phyloP scores from a whole-genome alignment of 1,284 basidiomycete species.

The Neolentinus lepideus region DNA sequence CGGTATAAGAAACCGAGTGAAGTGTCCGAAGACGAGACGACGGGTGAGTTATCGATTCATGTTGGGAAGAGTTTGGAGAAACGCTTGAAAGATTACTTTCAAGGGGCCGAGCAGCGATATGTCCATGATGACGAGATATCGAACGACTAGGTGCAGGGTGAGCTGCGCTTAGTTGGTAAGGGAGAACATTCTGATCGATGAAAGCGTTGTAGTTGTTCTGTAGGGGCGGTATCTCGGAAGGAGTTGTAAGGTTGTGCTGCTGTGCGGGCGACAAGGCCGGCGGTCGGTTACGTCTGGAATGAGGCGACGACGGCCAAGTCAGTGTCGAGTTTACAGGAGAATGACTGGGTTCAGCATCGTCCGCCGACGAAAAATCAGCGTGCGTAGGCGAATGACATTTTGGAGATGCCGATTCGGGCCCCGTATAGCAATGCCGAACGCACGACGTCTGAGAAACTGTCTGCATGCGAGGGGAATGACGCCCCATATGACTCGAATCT shows the following conservation, averaged over 20 bases:
- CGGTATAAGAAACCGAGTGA: conserved; percentile 36
- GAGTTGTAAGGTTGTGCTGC: conserved; percentile 20
- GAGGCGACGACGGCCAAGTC: conserved; percentile 28
- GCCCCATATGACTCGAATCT: conserved; percentile 6
- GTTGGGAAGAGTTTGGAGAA: conserved; percentile 22
- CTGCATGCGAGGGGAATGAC: conserved; percentile 12
- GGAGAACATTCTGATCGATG: conserved; percentile 28
- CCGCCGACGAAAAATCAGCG: conserved; percentile 14
- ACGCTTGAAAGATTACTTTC: conserved; percentile 36
- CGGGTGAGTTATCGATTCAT: conserved; percentile 38
- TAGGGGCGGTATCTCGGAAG: conserved; percentile 32
- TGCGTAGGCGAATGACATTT: conserved; percentile 7
- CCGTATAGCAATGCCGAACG: conserved; percentile 13
- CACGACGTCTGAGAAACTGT: conserved; percentile 22
- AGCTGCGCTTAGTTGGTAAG: conserved; percentile 24
- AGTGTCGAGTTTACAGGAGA: conserved; percentile 26
- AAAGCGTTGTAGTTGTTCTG: conserved; percentile 19
- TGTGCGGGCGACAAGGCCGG: conserved; percentile 31
- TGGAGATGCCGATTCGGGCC: conserved; percentile 12
- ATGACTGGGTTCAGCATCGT: conserved; percentile 14
- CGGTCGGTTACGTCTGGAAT: conserved; percentile 33
- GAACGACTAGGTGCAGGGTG: conserved; percentile 22
- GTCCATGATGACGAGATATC: conserved; percentile 24
- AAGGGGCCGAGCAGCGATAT: conserved; percentile 21
- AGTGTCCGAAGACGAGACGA: conserved; percentile 35